Evolutionary conservation across 2,329 filamentous ascomycete genomes (phyloP).

Genomic region (Fusarium sp.): DNA sequence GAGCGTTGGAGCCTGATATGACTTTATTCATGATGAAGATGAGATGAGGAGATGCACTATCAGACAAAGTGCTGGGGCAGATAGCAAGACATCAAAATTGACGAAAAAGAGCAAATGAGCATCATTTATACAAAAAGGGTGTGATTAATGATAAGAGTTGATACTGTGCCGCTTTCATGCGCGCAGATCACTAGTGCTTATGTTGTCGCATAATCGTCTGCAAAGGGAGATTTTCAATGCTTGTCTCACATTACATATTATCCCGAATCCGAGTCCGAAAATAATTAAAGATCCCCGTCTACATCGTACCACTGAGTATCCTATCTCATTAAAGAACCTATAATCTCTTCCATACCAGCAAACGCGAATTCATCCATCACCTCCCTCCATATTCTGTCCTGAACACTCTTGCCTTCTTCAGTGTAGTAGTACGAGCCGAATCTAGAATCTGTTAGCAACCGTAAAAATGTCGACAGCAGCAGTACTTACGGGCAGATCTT

Average conservation of each 20-base stretch:
- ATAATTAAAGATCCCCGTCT: accelerated
- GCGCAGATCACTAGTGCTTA: neutral
- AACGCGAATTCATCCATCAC: conserved; percentile 11
- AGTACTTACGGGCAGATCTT: neutral
- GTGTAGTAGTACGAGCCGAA: neutral
- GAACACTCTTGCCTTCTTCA: neutral
- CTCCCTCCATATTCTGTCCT: neutral
- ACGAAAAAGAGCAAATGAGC: neutral
- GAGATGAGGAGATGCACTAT: neutral
- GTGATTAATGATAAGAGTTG: neutral
- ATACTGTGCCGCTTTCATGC: neutral
- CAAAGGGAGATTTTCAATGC: neutral
- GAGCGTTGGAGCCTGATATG: conserved; percentile 30
- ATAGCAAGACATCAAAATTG: too few relatives aligned
- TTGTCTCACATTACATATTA: too few relatives aligned
- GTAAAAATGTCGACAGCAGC: too few relatives aligned
- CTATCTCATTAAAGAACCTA: neutral
- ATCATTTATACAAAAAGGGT: neutral
- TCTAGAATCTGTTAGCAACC: accelerated
- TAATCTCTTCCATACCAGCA: neutral
- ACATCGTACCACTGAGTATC: too few relatives aligned
- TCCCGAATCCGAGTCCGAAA: neutral
- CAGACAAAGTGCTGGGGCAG: neutral
- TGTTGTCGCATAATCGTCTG: neutral
- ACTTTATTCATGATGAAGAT: neutral